phyloP scores from a whole-genome alignment of 192 early-diverging fungal genomes.

The Umbelopsis sp. region DNA sequence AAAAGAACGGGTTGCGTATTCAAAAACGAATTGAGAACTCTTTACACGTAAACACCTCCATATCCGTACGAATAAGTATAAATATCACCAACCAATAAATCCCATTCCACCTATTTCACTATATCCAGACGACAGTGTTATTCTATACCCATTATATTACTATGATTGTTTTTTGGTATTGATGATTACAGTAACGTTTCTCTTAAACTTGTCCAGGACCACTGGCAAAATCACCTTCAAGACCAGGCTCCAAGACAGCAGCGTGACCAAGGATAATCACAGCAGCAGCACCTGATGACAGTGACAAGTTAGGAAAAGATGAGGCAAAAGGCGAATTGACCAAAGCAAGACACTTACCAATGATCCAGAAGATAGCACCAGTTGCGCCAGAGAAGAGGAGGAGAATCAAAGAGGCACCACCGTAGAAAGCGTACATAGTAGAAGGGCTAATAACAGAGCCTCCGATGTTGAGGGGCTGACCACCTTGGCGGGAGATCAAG shows the following conservation, averaged over 20 bases:
- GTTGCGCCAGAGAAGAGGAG: conserved; percentile 55
- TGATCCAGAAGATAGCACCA: conserved; percentile 61
- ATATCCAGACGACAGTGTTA: too few relatives aligned
- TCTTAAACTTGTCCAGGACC: conserved; percentile 25
- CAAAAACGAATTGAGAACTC: too few relatives aligned
- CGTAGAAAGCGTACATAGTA: conserved; percentile 48
- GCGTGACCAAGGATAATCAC: conserved; percentile 59
- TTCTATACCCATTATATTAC: neutral
- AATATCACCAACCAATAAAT: too few relatives aligned
- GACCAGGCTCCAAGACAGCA: conserved; percentile 53
- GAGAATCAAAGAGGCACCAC: conserved; percentile 45
- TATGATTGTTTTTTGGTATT: neutral
- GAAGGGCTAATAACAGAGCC: conserved; percentile 35
- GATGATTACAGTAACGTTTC: neutral
- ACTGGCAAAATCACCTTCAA: conserved; percentile 54
- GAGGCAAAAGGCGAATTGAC: neutral
- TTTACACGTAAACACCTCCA: too few relatives aligned
- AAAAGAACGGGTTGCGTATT: too few relatives aligned
- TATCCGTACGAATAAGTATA: too few relatives aligned
- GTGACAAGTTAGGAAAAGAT: conserved; percentile 2
- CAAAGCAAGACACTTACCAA: conserved; percentile 40
- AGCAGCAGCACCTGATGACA: conserved; percentile 52
- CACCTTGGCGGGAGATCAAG: conserved; percentile 46
- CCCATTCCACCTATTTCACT: too few relatives aligned
- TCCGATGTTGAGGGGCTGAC: conserved; percentile 44